A percentile compares a stretch with the other conserved stretches of the same genome.
These are phyloP conservation scores for Colletotrichum sp. DNA, from an alignment of 2,329 filamentous ascomycete genomes.

Conservation along the genomic window DNA sequence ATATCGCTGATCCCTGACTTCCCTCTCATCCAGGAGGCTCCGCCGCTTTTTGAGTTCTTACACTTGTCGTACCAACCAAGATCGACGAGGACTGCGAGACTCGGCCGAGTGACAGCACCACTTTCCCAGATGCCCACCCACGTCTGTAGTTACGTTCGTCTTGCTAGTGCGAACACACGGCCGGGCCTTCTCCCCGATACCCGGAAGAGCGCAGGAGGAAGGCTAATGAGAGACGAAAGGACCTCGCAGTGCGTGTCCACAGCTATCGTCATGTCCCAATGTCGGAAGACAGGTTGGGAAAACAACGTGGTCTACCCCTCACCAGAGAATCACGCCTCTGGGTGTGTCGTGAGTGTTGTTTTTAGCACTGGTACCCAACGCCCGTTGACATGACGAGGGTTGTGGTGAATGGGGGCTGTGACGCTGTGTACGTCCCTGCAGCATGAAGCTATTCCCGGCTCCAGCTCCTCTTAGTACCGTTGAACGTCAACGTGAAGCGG, in stretches of 20 bases:
- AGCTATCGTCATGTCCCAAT: background rate
- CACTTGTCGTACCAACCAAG: background rate
- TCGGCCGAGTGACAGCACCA: background rate
- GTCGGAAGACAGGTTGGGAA: background rate
- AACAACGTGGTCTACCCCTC: background rate
- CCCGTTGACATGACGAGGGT: background rate
- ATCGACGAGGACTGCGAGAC: background rate
- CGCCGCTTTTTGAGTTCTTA: background rate
- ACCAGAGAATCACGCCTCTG: background rate
- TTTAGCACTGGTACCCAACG: background rate
- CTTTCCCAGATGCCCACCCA: background rate
- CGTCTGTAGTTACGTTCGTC: background rate
- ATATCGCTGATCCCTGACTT: background rate
- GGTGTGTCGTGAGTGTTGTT: background rate
- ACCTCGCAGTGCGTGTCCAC: background rate
- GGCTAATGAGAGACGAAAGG: background rate
- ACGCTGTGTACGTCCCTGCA: background rate
- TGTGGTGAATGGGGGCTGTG: background rate
- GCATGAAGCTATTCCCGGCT: background rate
- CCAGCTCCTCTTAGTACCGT: background rate
- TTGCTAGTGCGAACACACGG: background rate
- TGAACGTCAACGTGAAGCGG: background rate
- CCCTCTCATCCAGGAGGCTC: background rate
- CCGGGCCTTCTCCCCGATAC: background rate
- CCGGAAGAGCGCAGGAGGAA: background rate